These are phyloP conservation scores for Vanderwaltozyma verrucispora DNA, from an alignment of 805 yeast genomes.

Conservation along the genomic window DNA sequence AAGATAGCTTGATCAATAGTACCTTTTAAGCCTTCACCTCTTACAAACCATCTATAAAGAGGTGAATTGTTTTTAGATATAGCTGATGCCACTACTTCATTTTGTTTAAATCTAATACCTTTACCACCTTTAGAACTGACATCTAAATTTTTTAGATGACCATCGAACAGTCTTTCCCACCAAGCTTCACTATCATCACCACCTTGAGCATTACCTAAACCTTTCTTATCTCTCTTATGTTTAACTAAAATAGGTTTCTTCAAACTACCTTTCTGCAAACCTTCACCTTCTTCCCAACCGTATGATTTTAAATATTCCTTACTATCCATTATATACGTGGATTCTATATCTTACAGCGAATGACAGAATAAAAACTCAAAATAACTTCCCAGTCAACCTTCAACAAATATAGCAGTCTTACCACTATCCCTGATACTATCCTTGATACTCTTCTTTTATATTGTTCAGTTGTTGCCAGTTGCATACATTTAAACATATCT, in stretches of 20 bases:
- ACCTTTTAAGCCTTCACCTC: conserved; percentile 78
- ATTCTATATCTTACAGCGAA: no score
- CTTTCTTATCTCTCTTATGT: conserved; percentile 84
- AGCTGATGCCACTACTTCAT: conserved; percentile 36
- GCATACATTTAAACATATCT: background rate
- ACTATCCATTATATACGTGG: conserved; percentile 49
- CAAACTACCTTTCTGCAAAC: conserved; percentile 67
- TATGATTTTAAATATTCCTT: conserved; percentile 58
- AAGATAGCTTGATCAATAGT: conserved; percentile 38
- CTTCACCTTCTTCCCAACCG: conserved; percentile 93
- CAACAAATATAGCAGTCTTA: no score
- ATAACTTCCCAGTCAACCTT: no score
- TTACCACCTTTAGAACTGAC: conserved; percentile 31
- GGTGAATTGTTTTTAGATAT: conserved; percentile 53
- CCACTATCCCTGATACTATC: background rate
- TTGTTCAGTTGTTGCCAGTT: no score
- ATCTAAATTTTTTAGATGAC: conserved; percentile 72
- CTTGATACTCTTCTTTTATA: no score
- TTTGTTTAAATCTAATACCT: conserved; percentile 45
- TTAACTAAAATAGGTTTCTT: conserved; percentile 79
- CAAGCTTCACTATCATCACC: conserved; percentile 73
- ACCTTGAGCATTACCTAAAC: conserved; percentile 66
- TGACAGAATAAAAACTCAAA: no score
- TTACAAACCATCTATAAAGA: conserved; percentile 74
- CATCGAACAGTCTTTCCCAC: conserved; percentile 97